phyloP scores from a whole-genome alignment of 441 rosid genomes.

The Croton setiger region DNA sequence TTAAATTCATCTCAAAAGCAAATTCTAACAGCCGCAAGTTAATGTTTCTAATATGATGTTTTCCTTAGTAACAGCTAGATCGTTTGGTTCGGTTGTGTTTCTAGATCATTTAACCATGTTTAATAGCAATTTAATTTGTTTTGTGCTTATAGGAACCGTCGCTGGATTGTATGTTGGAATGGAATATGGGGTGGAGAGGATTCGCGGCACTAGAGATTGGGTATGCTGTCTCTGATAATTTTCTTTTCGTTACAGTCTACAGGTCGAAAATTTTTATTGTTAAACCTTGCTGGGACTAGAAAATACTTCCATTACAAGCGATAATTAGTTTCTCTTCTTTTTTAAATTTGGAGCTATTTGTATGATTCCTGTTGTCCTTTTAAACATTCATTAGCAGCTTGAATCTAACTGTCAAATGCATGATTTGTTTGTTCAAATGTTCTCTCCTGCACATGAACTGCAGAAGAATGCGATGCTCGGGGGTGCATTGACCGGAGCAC shows the following conservation, averaged over 20 bases:
- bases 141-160: conserved; percentile 43
- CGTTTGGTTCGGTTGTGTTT: background rate
- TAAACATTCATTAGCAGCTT: background rate
- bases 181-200: conserved; percentile 61
- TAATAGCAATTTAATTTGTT: background rate
- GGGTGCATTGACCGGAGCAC: conserved; percentile 67
- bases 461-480: conserved; percentile 82
- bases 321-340: background rate
- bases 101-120: background rate
- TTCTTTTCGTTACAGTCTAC: background rate
- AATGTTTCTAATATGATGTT: no score
- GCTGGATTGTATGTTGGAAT: conserved; percentile 65
- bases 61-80: background rate
- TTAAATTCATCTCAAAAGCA: no score
- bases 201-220: conserved; percentile 74
- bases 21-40: no score
- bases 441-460: conserved; percentile 10
- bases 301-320: background rate
- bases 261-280: no score
- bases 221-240: conserved; percentile 29
- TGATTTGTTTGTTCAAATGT: background rate
- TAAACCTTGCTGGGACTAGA: background rate
- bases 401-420: background rate
- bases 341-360: background rate
- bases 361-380: background rate